These are phyloP conservation scores for Hydnomerulius pinastri DNA, from an alignment of 768 basidiomycete species.

Conservation along the genomic window DNA sequence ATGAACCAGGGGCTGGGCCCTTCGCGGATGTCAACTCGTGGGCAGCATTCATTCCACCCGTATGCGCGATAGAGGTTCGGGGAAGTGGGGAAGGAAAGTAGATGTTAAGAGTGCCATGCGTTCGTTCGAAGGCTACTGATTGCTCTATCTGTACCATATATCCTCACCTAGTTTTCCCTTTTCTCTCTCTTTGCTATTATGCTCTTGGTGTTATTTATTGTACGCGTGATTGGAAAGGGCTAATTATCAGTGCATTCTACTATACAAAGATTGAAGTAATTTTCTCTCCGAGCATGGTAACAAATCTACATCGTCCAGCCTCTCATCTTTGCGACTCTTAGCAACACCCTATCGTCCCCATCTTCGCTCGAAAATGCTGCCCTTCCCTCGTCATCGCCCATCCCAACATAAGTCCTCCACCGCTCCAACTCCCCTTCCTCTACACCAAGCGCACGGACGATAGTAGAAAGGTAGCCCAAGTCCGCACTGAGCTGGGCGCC, in stretches of 20 bases:
- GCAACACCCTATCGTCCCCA: constrained; percentile 18
- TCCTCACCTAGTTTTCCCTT: constrained; percentile 21
- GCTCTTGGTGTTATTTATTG: constrained; percentile 17
- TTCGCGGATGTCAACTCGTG: constrained; percentile 48
- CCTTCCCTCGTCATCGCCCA: constrained; percentile 52
- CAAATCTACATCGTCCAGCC: constrained; percentile 23
- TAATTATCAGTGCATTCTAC: constrained; percentile 8
- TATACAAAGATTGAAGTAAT: constrained; percentile 7
- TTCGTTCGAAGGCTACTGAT: background rate
- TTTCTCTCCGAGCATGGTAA: background rate
- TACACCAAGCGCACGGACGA: constrained; percentile 87
- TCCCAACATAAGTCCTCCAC: constrained; percentile 74
- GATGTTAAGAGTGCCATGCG: background rate
- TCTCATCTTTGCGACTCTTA: constrained; percentile 33
- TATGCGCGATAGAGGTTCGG: constrained; percentile 50
- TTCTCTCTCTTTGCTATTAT: constrained; percentile 5
- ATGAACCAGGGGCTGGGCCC: constrained; percentile 49
- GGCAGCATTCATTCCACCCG: constrained; percentile 66
- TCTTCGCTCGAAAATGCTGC: constrained; percentile 17
- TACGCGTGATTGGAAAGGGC: background rate
- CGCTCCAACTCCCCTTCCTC: constrained; percentile 76
- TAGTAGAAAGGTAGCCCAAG: constrained; percentile 87
- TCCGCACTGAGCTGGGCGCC: constrained; percentile 86
- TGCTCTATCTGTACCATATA: constrained; percentile 32
- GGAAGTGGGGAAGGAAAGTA: too few relatives aligned